A percentile compares a stretch with the other conserved stretches of the same genome.
These are phyloP conservation scores for Paxillus ammoniavirescens DNA, from an alignment of 768 basidiomycete species.

Conservation along the genomic window DNA sequence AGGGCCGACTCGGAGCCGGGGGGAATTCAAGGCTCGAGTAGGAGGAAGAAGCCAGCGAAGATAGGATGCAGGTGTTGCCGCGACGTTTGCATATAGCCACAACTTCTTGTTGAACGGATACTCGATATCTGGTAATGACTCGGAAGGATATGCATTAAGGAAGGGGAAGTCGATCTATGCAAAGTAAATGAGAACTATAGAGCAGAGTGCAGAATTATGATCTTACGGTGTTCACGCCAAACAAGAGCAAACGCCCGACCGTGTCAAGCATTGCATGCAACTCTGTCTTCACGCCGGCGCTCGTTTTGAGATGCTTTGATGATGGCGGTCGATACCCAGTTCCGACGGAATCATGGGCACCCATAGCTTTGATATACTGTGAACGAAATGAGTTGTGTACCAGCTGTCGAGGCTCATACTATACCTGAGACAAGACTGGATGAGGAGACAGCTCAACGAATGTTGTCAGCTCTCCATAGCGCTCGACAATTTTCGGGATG, in stretches of 20 bases:
- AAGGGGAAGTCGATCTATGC: constrained; percentile 35
- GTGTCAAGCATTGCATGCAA: constrained; percentile 25
- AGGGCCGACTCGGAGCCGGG: constrained; percentile 8
- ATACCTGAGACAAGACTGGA: constrained; percentile 30
- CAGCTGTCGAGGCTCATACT: too few relatives aligned
- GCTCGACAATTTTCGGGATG: neutral
- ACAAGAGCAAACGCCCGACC: neutral
- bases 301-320: neutral
- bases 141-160: constrained; percentile 23
- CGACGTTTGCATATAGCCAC: neutral
- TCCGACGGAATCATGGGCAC: constrained; percentile 11
- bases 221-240: neutral
- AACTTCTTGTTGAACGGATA: neutral
- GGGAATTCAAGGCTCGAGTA: constrained; percentile 22
- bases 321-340: constrained; percentile 17
- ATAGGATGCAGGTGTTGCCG: neutral
- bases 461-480: constrained; percentile 7
- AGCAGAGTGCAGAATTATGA: too few relatives aligned
- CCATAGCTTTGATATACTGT: constrained; percentile 29
- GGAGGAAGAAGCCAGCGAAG: constrained; percentile 22
- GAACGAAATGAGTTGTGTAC: neutral
- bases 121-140: neutral
- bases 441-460: constrained; percentile 41
- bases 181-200: neutral
- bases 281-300: neutral